phyloP scores from a whole-genome alignment of 2,329 filamentous ascomycete species.

The Thermoascus crustaceus region DNA sequence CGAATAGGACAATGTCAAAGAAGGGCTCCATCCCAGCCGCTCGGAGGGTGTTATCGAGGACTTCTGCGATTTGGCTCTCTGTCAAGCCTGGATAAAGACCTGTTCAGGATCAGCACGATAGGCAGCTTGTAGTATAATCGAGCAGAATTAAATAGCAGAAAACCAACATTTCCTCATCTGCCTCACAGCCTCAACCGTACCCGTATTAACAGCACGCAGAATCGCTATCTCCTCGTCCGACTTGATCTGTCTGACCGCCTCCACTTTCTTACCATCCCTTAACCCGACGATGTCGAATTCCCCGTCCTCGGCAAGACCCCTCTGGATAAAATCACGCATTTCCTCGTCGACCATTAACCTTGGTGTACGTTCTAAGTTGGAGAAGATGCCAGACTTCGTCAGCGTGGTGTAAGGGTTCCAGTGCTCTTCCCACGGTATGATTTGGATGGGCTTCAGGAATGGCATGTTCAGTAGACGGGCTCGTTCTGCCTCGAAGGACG shows the following conservation, averaged over 20 bases:
- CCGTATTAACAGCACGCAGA: constrained; percentile 55
- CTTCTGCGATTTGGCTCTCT: constrained; percentile 49
- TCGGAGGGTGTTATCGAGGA: constrained; percentile 49
- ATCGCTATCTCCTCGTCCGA: constrained; percentile 49
- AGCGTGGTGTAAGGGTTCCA: constrained; percentile 56
- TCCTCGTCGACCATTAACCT: constrained; percentile 59
- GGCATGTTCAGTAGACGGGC: constrained; percentile 54
- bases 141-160: neutral
- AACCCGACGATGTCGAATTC: constrained; percentile 51
- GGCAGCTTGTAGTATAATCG: neutral
- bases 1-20: constrained; percentile 58
- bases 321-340: constrained; percentile 55
- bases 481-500: constrained; percentile 53
- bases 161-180: constrained; percentile 42
- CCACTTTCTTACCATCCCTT: constrained; percentile 45
- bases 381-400: constrained; percentile 37
- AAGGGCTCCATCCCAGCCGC: constrained; percentile 50
- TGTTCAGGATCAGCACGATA: constrained; percentile 15
- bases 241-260: constrained; percentile 53
- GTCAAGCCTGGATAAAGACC: constrained; percentile 51
- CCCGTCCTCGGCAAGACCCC: constrained; percentile 47
- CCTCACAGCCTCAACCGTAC: constrained; percentile 53
- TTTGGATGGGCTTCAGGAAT: constrained; percentile 41
- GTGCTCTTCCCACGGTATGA: constrained; percentile 56
- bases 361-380: constrained; percentile 12